Evolutionary conservation across 1,284 basidiomycete genomes (phyloP).

Genomic region (Pseudozyma hubeiensis): DNA sequence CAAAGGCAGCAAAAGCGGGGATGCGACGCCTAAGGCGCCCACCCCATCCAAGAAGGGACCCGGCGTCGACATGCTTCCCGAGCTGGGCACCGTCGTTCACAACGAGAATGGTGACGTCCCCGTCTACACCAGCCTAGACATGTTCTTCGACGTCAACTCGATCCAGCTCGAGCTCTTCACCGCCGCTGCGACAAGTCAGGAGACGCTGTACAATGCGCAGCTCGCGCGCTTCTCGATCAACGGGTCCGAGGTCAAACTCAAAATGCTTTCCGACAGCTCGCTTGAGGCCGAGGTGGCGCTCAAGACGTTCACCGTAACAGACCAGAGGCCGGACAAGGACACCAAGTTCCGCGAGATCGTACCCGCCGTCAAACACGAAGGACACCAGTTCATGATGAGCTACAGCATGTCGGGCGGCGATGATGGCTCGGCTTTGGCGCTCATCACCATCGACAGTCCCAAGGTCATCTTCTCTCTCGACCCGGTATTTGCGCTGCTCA

Average conservation of each 20-base stretch:
- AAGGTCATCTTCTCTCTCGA: conserved; percentile 93
- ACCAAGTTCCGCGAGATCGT: conserved; percentile 95
- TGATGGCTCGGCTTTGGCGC: conserved; percentile 76
- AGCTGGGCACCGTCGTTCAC: conserved; percentile 70
- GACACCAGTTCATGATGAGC: conserved; percentile 94
- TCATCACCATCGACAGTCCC: conserved; percentile 92
- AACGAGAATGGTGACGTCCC: conserved; percentile 42
- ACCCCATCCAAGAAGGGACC: conserved; percentile 35
- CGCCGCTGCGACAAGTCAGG: conserved; percentile 74
- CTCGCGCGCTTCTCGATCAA: conserved; percentile 88
- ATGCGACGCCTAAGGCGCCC: conserved; percentile 4
- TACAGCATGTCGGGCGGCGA: conserved; percentile 79
- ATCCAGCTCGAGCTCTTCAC: conserved; percentile 95
- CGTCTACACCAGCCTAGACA: conserved; percentile 75
- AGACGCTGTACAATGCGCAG: conserved; percentile 80
- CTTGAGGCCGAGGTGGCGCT: conserved; percentile 88
- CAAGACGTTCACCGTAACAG: conserved; percentile 89
- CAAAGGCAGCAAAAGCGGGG: conserved; percentile 17
- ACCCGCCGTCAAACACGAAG: conserved; percentile 86
- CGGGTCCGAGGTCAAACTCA: conserved; percentile 82
- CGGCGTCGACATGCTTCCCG: conserved; percentile 72
- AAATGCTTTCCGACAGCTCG: conserved; percentile 84
- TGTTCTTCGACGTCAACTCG: conserved; percentile 79
- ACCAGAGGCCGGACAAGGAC: conserved; percentile 80
- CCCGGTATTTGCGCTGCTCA: conserved; percentile 86